Evolutionary conservation across 1,139 yeast genomes (phyloP).

Genomic region (Debaryomyces udenii): DNA sequence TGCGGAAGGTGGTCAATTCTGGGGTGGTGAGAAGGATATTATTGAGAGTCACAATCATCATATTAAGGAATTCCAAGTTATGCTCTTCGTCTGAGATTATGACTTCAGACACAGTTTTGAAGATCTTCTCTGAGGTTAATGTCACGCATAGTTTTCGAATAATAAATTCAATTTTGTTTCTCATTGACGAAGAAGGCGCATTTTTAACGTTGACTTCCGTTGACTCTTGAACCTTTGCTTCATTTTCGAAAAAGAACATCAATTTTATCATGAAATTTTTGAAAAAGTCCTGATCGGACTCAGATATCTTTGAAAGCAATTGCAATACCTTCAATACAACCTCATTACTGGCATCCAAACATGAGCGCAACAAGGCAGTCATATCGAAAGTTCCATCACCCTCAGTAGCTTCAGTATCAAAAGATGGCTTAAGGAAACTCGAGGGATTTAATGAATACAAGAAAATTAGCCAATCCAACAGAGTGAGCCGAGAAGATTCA

Average conservation of each 20-base stretch:
- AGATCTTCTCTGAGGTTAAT: constrained; percentile 80
- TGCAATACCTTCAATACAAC: constrained; percentile 80
- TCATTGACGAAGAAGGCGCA: constrained; percentile 39
- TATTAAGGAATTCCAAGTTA: constrained; percentile 72
- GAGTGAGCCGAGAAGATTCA: constrained; percentile 81
- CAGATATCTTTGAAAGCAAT: constrained; percentile 79
- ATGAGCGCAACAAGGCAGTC: constrained; percentile 75
- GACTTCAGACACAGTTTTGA: constrained; percentile 78
- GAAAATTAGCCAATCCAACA: constrained; percentile 89
- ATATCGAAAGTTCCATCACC: constrained; percentile 50
- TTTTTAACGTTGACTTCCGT: constrained; percentile 24
- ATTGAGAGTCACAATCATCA: constrained; percentile 85
- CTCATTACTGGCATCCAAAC: constrained; percentile 83
- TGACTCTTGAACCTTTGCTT: constrained; percentile 18
- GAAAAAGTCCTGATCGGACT: constrained; percentile 78
- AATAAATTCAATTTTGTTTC: constrained; percentile 78
- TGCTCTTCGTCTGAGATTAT: constrained; percentile 56
- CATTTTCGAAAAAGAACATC: constrained; percentile 62
- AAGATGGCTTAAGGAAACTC: constrained; percentile 53
- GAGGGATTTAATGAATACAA: constrained; percentile 75
- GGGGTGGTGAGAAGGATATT: constrained; percentile 88
- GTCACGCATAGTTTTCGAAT: constrained; percentile 82
- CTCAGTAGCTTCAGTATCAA: constrained; percentile 37
- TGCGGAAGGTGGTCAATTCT: constrained; percentile 72
- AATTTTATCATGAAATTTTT: constrained; percentile 75